Base-by-base conservation (phyloP, 2,329 filamentous ascomycete genomes). In the Epichloe amarillans region DNA sequence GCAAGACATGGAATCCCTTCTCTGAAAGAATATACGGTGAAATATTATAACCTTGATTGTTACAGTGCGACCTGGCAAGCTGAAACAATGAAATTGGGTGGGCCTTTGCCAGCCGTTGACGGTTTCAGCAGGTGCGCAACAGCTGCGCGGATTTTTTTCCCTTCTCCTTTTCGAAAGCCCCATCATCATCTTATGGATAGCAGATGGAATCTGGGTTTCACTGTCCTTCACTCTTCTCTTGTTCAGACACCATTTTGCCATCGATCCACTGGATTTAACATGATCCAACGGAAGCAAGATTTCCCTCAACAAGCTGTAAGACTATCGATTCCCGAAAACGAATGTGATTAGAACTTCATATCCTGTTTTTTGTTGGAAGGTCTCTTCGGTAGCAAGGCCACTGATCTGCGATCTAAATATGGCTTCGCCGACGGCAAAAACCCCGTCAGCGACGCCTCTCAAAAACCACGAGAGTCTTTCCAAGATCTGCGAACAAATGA, bases 401-500 rank as follows among this genome's bases (percentile, higher is more conserved):
- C 36, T 38, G 17, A 23, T 30, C n/a, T 35, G n/a, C 3, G 17
- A 37, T n/a, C 2, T 46, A 2, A 40, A 7, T 33, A 46, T 52
- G 50, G 42, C 38, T 35, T 40, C 26, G 2, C 8, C 42, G 5
- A 8, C 17, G 14, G 11, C 30, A 33, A 26, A 14, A 19, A 39
- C 1, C 17, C 17, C 19, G 14, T 36, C 46, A 15, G 15, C 6
- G 15, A 49, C 30, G 14, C 42, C 50, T 14, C 17, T n/a, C 12
- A 17, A 44, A 35, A 41, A 43, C 12, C 36, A 30, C 14, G 36
- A 49, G 15, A 37, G 15, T 11, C 37, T 52, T 38, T 23, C 50
- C 17, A 46, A 47, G 30, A 42, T 52, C 17, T 52, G 50, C 38
- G 26, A 50, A 19, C 42, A 46, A 39, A 50, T 52, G 47, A 52